A percentile compares a stretch with the other conserved stretches of the same genome.
These are phyloP conservation scores for Xylaria sp. DNA, from an alignment of 2,329 filamentous ascomycete species.

Conservation along the genomic window DNA sequence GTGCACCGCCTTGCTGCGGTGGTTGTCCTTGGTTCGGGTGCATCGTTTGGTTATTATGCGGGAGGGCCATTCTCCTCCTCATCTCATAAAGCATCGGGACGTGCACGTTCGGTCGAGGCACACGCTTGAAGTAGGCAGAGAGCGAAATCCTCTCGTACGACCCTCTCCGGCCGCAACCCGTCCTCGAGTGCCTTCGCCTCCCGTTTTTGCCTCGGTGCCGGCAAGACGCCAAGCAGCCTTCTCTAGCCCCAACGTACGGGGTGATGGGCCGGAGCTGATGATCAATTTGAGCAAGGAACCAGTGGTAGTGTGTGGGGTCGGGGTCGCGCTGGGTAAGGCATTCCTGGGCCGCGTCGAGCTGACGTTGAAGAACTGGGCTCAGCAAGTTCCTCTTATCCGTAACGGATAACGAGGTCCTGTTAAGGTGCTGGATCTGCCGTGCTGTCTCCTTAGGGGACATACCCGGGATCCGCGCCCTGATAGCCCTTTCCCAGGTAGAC, in stretches of 20 bases:
- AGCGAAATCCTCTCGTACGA: conserved; percentile 45
- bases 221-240: neutral
- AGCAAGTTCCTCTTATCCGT: conserved; percentile 45
- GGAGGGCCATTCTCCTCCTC: conserved; percentile 10
- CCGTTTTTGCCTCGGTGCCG: conserved; percentile 24
- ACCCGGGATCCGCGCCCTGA: conserved; percentile 38
- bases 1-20: neutral
- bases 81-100: conserved; percentile 28
- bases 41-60: conserved; percentile 1
- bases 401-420: conserved; percentile 37
- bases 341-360: conserved; percentile 45
- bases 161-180: conserved; percentile 33
- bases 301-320: conserved; percentile 43
- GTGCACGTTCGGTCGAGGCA: conserved; percentile 39
- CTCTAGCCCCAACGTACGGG: conserved; percentile 11
- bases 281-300: conserved; percentile 50
- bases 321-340: conserved; percentile 39
- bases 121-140: conserved; percentile 50
- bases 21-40: neutral
- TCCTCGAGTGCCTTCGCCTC: conserved; percentile 39
- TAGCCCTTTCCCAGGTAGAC: conserved; percentile 46
- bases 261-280: conserved; percentile 39
- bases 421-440: conserved; percentile 43
- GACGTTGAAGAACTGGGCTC: conserved; percentile 41
- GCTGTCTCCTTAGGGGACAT: conserved; percentile 43